Percentiles rank a stretch among this genome's conserved stretches.
phyloP scores from a whole-genome alignment of 2,329 filamentous ascomycete species.

The Xylogone sp. region DNA sequence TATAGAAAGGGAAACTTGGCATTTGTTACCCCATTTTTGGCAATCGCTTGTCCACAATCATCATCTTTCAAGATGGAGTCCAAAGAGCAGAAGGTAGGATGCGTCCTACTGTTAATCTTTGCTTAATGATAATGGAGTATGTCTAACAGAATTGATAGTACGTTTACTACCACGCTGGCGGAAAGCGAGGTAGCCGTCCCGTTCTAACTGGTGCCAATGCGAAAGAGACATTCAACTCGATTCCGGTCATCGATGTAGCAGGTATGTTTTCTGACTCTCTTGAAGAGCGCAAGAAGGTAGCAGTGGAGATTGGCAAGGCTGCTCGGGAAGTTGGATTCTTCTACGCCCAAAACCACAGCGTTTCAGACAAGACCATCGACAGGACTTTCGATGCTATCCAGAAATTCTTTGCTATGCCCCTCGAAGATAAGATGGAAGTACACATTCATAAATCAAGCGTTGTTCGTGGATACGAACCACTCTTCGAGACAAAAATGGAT shows the following conservation, averaged over 20 bases:
- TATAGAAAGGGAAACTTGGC: neutral
- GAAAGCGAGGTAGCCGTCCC: constrained; percentile 6
- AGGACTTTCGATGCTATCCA: constrained; percentile 10
- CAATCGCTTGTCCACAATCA: neutral
- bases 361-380: constrained; percentile 19
- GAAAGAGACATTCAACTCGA: constrained; percentile 10
- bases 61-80: neutral
- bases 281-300: constrained; percentile 2
- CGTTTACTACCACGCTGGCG: constrained; percentile 1
- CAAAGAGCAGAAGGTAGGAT: neutral
- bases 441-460: constrained; percentile 19
- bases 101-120: too few relatives aligned
- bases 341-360: constrained; percentile 37
- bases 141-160: neutral
- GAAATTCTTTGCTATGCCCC: constrained; percentile 10
- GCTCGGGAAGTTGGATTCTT: constrained; percentile 32
- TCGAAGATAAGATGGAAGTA: constrained; percentile 34
- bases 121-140: too few relatives aligned
- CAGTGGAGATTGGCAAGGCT: constrained; percentile 4
- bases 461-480: constrained; percentile 39
- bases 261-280: constrained; percentile 1
- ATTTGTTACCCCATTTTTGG: neutral
- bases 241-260: constrained; percentile 6
- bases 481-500: constrained; percentile 26
- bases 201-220: constrained; percentile 7